Conservation (phyloP, 2,329 filamentous ascomycete genomes). For the Fusarium austroafricanum region DNA sequence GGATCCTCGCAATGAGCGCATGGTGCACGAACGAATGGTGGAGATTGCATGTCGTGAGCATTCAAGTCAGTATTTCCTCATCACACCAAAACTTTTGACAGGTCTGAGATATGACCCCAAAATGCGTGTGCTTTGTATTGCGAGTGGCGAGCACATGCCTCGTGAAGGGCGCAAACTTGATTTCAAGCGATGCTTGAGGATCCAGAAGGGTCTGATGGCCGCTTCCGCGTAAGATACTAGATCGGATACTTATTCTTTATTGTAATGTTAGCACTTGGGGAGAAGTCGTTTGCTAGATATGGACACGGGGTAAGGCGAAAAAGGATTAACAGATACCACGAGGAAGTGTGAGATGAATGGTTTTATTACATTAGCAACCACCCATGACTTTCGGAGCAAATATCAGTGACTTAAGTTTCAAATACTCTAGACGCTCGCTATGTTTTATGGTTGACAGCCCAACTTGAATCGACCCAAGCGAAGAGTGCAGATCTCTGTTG, state of each 20-base stretch:
- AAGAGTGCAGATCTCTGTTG: neutral
- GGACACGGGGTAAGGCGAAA: slow-evolving; percentile 15
- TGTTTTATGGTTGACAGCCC: no score
- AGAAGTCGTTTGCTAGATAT: neutral
- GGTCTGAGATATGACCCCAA: slow-evolving; percentile 86
- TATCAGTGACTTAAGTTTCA: no score
- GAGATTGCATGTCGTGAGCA: slow-evolving; percentile 92
- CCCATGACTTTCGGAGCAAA: neutral
- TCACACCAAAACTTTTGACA: slow-evolving; percentile 93
- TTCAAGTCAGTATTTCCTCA: slow-evolving; percentile 91
- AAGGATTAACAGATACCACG: slow-evolving; percentile 18
- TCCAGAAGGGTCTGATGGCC: slow-evolving; percentile 56
- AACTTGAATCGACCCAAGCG: neutral
- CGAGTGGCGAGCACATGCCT: slow-evolving; percentile 82
- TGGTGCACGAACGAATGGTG: slow-evolving; percentile 98
- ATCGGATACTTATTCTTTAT: neutral
- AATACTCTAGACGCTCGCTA: neutral
- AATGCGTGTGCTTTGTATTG: slow-evolving; percentile 95
- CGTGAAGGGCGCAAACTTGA: slow-evolving; percentile 63
- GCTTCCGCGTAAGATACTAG: slow-evolving; percentile 39
- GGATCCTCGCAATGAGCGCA: slow-evolving; percentile 97
- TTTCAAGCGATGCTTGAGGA: slow-evolving; percentile 59
- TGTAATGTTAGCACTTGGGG: slow-evolving; percentile 1
- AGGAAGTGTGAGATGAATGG: neutral
- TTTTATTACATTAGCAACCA: neutral